Conservation (phyloP, 306 rosid genomes). For the Corylus avellana region DNA sequence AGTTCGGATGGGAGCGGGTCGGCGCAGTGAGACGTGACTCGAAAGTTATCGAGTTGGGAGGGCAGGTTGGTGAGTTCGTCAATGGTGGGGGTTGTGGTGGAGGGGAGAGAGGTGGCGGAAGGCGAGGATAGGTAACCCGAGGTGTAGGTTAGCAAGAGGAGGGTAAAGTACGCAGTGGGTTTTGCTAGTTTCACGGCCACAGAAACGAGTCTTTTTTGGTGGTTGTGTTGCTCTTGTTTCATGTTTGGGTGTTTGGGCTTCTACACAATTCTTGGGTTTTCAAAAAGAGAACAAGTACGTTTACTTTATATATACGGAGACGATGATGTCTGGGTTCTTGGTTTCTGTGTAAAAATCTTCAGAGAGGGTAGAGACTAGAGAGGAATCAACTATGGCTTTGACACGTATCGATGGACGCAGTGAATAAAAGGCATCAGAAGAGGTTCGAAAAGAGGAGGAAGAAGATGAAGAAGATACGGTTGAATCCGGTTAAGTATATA, state of each 20-base stretch:
- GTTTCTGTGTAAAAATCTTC: too few relatives aligned
- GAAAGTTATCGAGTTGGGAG: conserved; percentile 53
- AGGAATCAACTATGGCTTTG: background rate
- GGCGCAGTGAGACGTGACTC: conserved; percentile 52
- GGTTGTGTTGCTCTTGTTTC: conserved; percentile 44
- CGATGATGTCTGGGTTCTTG: too few relatives aligned
- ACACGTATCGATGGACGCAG: background rate
- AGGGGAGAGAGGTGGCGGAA: background rate
- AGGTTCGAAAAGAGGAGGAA: background rate
- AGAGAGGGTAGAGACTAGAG: background rate
- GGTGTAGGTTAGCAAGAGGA: conserved; percentile 57
- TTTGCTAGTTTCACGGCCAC: conserved; percentile 22
- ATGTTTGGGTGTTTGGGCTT: conserved; percentile 20
- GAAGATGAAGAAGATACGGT: background rate
- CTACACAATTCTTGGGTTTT: background rate
- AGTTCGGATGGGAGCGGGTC: conserved; percentile 48
- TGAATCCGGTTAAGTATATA: background rate
- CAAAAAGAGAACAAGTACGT: background rate
- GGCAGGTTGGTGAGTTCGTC: conserved; percentile 26
- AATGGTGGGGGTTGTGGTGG: background rate
- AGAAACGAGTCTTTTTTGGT: conserved; percentile 22
- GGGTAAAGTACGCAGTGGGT: conserved; percentile 43
- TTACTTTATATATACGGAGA: too few relatives aligned
- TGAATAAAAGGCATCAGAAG: background rate
- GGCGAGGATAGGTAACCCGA: conserved; percentile 52